Percentiles rank a stretch among this genome's conserved stretches.
phyloP scores from a whole-genome alignment of 148 eudicot species.

The Rhododendron griersonianum region DNA sequence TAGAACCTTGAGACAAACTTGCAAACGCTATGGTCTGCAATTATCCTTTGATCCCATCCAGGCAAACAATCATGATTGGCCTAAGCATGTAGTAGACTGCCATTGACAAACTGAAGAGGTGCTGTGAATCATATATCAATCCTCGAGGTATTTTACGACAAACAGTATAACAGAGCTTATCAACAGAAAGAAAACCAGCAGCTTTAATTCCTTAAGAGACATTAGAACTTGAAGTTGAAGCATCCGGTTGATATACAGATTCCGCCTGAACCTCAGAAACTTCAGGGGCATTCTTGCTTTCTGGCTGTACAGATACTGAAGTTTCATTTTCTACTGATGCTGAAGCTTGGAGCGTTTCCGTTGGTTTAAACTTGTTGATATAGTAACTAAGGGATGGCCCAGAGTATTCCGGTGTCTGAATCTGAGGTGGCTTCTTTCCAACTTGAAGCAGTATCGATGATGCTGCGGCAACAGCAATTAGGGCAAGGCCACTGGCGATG shows the following conservation, averaged over 20 bases:
- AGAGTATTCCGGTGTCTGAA: conserved; percentile 52
- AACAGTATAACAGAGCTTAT: not conserved
- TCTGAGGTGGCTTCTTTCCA: conserved; percentile 43
- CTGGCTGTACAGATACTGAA: conserved; percentile 20
- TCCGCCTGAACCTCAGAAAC: conserved; percentile 21
- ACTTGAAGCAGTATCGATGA: conserved; percentile 72
- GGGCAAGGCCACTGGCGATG: conserved; percentile 46
- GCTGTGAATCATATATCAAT: not conserved
- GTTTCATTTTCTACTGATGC: conserved; percentile 30
- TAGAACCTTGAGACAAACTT: too few species aligned
- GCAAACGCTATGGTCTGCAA: not conserved
- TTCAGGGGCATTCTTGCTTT: conserved; percentile 23
- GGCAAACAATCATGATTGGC: not conserved
- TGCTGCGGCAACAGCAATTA: conserved; percentile 68
- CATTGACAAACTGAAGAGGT: not conserved
- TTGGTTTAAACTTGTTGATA: conserved; percentile 65
- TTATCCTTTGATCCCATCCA: not conserved
- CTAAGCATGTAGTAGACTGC: not conserved
- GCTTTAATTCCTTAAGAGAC: conserved; percentile 17
- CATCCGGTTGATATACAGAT: conserved; percentile 18
- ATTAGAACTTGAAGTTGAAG: conserved; percentile 15
- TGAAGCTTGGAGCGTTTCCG: conserved; percentile 42
- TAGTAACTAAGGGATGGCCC: conserved; percentile 94
- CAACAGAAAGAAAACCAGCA: not conserved
- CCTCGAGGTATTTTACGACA: not conserved